Percentiles rank a stretch among this genome's conserved stretches.
phyloP scores from a whole-genome alignment of 2,329 filamentous ascomycete genomes.

The Nothophoma quercina region DNA sequence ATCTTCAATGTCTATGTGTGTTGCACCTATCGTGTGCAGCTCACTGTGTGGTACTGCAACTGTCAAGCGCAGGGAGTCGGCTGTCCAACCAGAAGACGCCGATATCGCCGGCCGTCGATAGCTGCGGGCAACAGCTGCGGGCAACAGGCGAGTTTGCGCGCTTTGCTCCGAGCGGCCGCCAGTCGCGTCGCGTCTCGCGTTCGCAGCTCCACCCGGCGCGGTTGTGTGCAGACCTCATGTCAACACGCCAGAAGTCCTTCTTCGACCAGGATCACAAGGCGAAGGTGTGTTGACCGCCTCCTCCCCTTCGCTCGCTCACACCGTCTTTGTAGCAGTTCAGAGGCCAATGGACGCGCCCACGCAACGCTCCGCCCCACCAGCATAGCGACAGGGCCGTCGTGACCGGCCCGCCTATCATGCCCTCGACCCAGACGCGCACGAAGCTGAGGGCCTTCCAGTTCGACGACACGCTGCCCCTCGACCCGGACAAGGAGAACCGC shows the following conservation, averaged over 20 bases:
- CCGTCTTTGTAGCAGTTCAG: slow-evolving; percentile 30
- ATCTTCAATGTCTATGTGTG: background rate
- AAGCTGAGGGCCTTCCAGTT: slow-evolving; percentile 66
- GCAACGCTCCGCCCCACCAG: slow-evolving; percentile 39
- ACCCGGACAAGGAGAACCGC: slow-evolving; percentile 55
- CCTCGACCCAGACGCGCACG: slow-evolving; percentile 61
- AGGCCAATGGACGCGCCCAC: slow-evolving; percentile 48
- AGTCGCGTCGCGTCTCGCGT: slow-evolving; percentile 11
- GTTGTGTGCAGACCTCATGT: slow-evolving; percentile 45
- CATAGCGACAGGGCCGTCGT: slow-evolving; percentile 37
- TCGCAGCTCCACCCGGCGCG: slow-evolving; percentile 19
- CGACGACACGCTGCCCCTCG: slow-evolving; percentile 46
- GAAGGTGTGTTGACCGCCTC: slow-evolving; percentile 44
- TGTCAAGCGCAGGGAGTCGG: background rate
- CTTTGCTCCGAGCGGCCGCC: slow-evolving; percentile 9
- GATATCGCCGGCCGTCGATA: slow-evolving; percentile 13
- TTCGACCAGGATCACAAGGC: slow-evolving; percentile 57
- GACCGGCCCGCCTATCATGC: slow-evolving; percentile 53
- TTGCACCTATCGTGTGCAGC: background rate
- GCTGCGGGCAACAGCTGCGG: slow-evolving; percentile 9
- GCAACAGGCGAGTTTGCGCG: slow-evolving; percentile 19
- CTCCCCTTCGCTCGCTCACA: slow-evolving; percentile 10
- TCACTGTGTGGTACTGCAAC: no score
- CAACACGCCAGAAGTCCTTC: slow-evolving; percentile 59
- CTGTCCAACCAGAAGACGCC: slow-evolving; percentile 12